A percentile compares a stretch with the other conserved stretches of the same genome.
These are phyloP conservation scores for Peronospora destructor DNA, from an alignment of 352 stramenopile species.

Conservation along the genomic window DNA sequence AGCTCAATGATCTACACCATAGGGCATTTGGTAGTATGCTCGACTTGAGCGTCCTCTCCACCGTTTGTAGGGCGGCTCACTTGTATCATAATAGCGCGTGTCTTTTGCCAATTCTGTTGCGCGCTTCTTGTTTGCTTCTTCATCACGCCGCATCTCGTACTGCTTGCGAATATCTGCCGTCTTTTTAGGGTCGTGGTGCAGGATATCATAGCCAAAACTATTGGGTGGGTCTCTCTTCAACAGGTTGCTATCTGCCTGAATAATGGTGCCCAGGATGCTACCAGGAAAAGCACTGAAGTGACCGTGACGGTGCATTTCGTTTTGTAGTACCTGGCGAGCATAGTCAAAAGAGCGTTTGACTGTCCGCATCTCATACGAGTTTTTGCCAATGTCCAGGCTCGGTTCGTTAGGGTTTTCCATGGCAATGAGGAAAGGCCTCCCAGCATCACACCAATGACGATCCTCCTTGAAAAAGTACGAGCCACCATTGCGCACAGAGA, in stretches of 20 bases:
- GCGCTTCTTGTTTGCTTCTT: conserved; percentile 51
- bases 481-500: conserved; percentile 90
- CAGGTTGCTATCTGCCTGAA: conserved; percentile 60
- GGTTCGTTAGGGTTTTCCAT: conserved; percentile 94
- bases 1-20: conserved; percentile 10
- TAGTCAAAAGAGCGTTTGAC: conserved; percentile 90
- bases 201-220: conserved; percentile 61
- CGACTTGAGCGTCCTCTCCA: conserved; percentile 44
- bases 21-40: conserved; percentile 22
- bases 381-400: conserved; percentile 87
- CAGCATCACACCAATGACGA: conserved; percentile 55
- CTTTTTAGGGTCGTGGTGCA: conserved; percentile 65
- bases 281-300: conserved; percentile 54
- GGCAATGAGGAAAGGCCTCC: conserved; percentile 81
- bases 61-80: conserved; percentile 49
- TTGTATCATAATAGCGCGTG: conserved; percentile 21
- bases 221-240: conserved; percentile 45
- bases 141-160: conserved; percentile 57
- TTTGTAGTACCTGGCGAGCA: conserved; percentile 57
- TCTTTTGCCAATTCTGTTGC: conserved; percentile 19
- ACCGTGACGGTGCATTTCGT: conserved; percentile 65
- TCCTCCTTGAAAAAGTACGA: conserved; percentile 90
- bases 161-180: conserved; percentile 50
- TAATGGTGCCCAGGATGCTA: conserved; percentile 71
- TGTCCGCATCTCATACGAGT: conserved; percentile 89